phyloP scores from a whole-genome alignment of 2,329 filamentous ascomycete species.

The Nemania sp. region DNA sequence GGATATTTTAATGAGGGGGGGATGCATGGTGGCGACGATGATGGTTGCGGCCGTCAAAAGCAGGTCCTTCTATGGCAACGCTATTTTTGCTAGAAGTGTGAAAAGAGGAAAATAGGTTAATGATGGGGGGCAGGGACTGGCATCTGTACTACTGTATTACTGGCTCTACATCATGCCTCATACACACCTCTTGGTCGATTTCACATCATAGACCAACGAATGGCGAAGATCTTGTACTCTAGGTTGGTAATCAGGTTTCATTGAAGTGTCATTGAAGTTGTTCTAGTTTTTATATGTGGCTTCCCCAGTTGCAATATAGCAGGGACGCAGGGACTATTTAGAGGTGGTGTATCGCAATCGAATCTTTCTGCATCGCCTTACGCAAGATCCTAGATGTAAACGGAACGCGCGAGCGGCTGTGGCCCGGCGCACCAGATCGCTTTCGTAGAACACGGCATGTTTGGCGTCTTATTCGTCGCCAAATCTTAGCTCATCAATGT shows the following conservation, averaged over 20 bases:
- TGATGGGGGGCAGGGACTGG: slow-evolving; percentile 34
- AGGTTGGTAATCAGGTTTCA: slow-evolving; percentile 41
- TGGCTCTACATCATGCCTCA: slow-evolving; percentile 40
- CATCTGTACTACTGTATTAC: slow-evolving; percentile 43
- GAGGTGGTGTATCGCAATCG: not conserved
- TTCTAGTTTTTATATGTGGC: slow-evolving; percentile 5
- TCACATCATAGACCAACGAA: slow-evolving; percentile 41
- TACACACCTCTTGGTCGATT: slow-evolving; percentile 35
- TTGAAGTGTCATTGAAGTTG: slow-evolving; percentile 27
- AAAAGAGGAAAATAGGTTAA: slow-evolving; percentile 34
- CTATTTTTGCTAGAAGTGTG: slow-evolving; percentile 27
- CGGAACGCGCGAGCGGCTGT: too few species aligned
- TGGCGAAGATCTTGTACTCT: slow-evolving; percentile 41
- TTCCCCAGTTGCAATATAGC: not conserved
- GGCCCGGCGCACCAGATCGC: too few species aligned
- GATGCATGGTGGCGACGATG: slow-evolving; percentile 24
- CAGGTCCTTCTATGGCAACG: slow-evolving; percentile 13
- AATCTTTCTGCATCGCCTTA: too few species aligned
- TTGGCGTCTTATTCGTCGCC: too few species aligned
- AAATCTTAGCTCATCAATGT: too few species aligned
- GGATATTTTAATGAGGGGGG: slow-evolving; percentile 16
- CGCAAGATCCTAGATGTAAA: too few species aligned
- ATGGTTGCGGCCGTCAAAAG: slow-evolving; percentile 19
- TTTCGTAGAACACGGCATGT: too few species aligned
- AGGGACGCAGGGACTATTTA: too few species aligned